Evolutionary conservation across 1,284 basidiomycete genomes (phyloP), one percentile per base, ranked within the genome.

Genomic region (Ustilago crameri): DNA sequence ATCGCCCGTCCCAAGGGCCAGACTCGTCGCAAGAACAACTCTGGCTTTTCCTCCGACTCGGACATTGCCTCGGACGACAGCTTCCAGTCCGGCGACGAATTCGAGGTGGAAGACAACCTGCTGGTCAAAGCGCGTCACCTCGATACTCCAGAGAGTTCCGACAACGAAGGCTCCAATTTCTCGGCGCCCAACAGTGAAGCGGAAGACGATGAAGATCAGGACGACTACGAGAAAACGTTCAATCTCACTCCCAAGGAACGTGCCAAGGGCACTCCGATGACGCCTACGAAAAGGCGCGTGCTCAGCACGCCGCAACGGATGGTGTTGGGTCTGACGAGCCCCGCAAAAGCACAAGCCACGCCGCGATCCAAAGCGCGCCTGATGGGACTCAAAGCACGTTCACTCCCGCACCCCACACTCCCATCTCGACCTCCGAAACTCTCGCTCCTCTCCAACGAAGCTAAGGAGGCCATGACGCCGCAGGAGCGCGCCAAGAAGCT

Each of bases 401-500:
- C 42, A 3, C 56, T 72, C 7, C 62, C 71, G 5, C 70, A 70
- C 18, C 63, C 74, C 0, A 60, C 74, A 14, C 60, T 82, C 1
- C 76, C 79, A 4, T 58, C 62, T 10, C 72, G 74, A 1, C 72
- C 75, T 2, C 62, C 71, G 12, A 70, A 75, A n/a, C 35, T 82
- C 20, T 72, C 76, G 37, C 43, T 68, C 3, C 30, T 78, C 22
- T 54, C 79, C 1, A 27, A 23, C 20, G 43, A 66, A 17, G 49
- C 79, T 2, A 41, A 56, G 4, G 41, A 42, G 2, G 41, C 44
- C 9, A 60, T 82, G 12, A 61, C 70, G 42, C 46, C 79, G 12
- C 74, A 79, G 45, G 74, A 76, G 37, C 64, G 79, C 7, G 80
- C 80, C 40, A 73, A 75, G 26, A 60, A 69, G 2, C 88, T 93